Evolutionary conservation across 1,284 basidiomycete genomes (phyloP), one percentile per base, ranked within the genome.

Genomic region (Cryptococcus wingfieldii): DNA sequence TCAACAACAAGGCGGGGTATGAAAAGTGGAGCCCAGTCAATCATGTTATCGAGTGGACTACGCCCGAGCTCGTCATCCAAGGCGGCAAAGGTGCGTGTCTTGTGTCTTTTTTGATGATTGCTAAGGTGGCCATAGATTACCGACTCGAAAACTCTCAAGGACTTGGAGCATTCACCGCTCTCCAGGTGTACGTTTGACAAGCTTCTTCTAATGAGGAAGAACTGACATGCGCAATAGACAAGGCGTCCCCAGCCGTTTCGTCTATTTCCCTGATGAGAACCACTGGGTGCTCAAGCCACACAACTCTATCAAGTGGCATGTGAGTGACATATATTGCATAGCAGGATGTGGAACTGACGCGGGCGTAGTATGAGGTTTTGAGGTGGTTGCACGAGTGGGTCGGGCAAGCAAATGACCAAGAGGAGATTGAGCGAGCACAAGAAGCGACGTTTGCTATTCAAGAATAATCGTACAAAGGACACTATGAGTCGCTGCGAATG

Each of bases 181-280:
- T 67, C 16, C 72, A 78, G 60, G 55, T 62, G 45, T 61, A 51
- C 54, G 66, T 53, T 5, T n/a, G n/a, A 14, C 38, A 34, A 34
- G 2, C 7, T 37, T 8, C 34, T 19, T 25, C 12, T n/a, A 18
- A 3, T 9, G n/a, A n/a, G n/a, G n/a, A n/a, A n/a, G n/a, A n/a
- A n/a, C 25, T 54, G 31, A 38, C 45, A 51, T 37, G 53, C 38
- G 56, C 14, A 60, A 50, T 58, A 90, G 90, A 64, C 83, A 81
- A 50, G 84, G 83, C 13, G 78, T 96, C 31, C 88, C 88, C 5
- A 88, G 84, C 60, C 83, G 93, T 50, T 81, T 96, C 49, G 83
- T 96, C 10, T 85, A 93, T 64, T 96, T 96, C 82, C 89, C 89
- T 0, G 86, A 90, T 66, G 93, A 96, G 79, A 95, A 95, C 68